Evolutionary conservation across 176 grass and related monocot genomes (phyloP), one percentile per base, ranked within the genome.

Genomic region (Tillandsia fasciculata): DNA sequence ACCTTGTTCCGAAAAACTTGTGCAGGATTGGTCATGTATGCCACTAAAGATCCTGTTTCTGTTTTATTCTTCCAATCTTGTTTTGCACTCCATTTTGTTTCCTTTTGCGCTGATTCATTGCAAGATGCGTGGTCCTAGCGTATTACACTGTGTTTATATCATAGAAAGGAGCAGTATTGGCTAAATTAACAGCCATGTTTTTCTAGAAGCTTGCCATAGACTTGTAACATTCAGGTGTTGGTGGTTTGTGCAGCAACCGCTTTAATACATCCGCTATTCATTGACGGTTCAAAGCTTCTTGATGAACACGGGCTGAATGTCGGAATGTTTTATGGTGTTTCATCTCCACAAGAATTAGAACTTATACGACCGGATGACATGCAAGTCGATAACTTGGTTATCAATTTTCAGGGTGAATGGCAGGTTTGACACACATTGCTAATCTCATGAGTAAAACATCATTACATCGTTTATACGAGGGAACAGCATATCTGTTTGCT

Each of bases 11-110:
- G 85, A 76, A 76, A 81, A 97, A 20, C 71, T 97, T 52, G 72
- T 82, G 52, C 54, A 81, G 10, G 88, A 92, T 76, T 92, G 94
- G 94, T 87, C 89, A 77, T 87, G 94, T 92, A 79, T 87, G 76
- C 61, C 27, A 65, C 22, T 61, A 61, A 61, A 61, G 22, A 18
- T 10, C 20, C 14, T 59, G n/a, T 59, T 59, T 15, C 54, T 14
- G 20, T 59, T 59, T 59, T 8, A 17, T 17, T 59, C 20, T 59
- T 22, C 5, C 9, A 17, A 3, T 1, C 9, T 56, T n/a, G 1
- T n/a, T 12, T 56, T 56, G 52, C 11, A n/a, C 15, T 56, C 52
- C 15, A 13, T 3, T 5, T 13, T 56, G 9, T 56, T 13, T n/a
- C 15, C 15, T 13, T 56, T n/a, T 56, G 13, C 6, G 52, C 2